Evolutionary conservation across 495 filamentous ascomycete genomes (phyloP).

Genomic region (Durotheca rogersii): DNA sequence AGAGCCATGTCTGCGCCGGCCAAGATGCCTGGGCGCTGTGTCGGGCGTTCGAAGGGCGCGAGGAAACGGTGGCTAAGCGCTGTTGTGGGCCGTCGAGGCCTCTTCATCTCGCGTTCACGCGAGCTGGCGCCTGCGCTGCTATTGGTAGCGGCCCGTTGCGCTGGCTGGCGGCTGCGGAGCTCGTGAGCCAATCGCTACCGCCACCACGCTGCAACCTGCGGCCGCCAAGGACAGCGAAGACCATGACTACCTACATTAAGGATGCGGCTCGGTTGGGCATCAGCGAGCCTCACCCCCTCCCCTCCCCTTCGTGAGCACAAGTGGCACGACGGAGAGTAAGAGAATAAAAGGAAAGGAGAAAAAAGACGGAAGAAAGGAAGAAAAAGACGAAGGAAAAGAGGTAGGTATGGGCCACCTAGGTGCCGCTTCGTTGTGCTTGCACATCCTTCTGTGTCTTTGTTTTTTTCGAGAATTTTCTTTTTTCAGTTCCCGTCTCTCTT

Average conservation of each 20-base stretch:
- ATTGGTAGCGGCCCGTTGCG: conserved; percentile 24
- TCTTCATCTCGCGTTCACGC: conserved; percentile 27
- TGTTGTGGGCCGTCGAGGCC: conserved; percentile 10
- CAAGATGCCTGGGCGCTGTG: too few relatives aligned
- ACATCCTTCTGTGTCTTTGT: too few relatives aligned
- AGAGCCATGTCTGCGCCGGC: too few relatives aligned
- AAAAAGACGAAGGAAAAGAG: too few relatives aligned
- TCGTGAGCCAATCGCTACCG: conserved; percentile 29
- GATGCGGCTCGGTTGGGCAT: conserved; percentile 13
- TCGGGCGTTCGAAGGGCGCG: conserved; percentile 11
- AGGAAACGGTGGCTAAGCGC: conserved; percentile 33
- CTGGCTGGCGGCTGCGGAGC: conserved; percentile 9
- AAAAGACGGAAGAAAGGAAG: too few relatives aligned
- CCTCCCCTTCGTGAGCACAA: background rate
- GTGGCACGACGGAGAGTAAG: background rate
- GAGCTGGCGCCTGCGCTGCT: conserved; percentile 18
- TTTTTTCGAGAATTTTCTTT: too few relatives aligned
- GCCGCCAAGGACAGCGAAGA: conserved; percentile 13
- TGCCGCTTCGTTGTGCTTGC: too few relatives aligned
- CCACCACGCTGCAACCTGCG: conserved; percentile 24
- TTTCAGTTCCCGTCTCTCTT: too few relatives aligned
- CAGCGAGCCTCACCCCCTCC: background rate
- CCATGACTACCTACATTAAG: too few relatives aligned
- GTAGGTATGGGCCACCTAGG: too few relatives aligned
- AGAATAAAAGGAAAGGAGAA: too few relatives aligned